Evolutionary conservation across 208 protist species (phyloP), one percentile per base, ranked within the genome.

Genomic region (Leishmania lainsoni): DNA sequence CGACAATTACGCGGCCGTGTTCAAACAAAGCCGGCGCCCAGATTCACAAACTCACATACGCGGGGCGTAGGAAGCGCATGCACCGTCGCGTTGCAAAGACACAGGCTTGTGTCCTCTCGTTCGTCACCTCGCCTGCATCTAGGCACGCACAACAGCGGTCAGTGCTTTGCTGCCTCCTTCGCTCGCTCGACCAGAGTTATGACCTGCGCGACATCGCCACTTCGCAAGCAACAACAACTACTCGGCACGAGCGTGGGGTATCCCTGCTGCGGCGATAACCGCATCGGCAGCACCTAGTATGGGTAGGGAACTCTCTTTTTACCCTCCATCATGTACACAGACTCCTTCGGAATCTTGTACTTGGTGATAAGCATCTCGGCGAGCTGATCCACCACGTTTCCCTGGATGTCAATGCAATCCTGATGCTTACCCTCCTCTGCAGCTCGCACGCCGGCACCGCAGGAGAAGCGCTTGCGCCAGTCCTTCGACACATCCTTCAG

Each of bases 391-490:
- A 79, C 83, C 29, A 96, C 85, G 74, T 95, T 93, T 70, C 94
- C 94, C 84, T 98, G 94, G 48, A 96, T 89, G 49, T 96, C 90
- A 78, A 98, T 91, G 75, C 84, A 89, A 82, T 90, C 90, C 84
- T 95, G 92, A 39, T 89, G 76, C 77, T 91, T 90, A 29, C 85
- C 87, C 75, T 93, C 92, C 78, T 92, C 91, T 3, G 90, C 88
- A 0, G 87, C 81, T 2, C 85, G 89, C 68, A 98, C 89, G 76
- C 94, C 93, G 32, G 83, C 93, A n/a, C 94, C 94, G 61, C 94
- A 96, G 2, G 93, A 89, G 76, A 96, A 98, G 39, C 87, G 80
- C 85, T 98, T 98, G 58, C 92, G 90, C 89, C 90, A 98, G 45
- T 96, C 93, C 75, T 88, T 84, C 2, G 89, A 90, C 39, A 95